Conservation (phyloP, 2,329 filamentous ascomycete genomes). For the Cercospora sp. region DNA sequence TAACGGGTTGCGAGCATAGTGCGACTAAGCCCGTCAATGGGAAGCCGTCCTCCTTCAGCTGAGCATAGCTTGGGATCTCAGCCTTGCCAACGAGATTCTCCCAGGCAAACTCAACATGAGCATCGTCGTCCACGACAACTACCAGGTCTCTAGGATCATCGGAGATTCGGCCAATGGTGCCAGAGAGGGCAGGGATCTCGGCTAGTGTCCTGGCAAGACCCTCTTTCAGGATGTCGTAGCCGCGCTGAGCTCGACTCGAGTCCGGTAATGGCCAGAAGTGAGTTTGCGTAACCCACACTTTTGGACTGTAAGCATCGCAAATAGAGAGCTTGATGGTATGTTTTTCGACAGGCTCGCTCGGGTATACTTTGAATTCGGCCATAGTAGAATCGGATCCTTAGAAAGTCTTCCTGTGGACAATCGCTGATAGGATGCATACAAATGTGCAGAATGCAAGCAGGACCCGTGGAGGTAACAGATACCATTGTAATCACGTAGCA, state of each 20-base stretch:
- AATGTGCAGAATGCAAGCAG: background rate
- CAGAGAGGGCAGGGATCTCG: conserved; percentile 23
- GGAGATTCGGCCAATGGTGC: conserved; percentile 14
- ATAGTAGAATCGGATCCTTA: background rate
- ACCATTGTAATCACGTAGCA: background rate
- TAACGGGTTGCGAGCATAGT: conserved; percentile 13
- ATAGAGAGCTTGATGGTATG: conserved; percentile 22
- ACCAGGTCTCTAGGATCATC: conserved; percentile 21
- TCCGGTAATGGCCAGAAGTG: conserved; percentile 21
- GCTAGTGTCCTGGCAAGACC: conserved; percentile 20
- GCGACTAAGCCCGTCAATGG: conserved; percentile 18
- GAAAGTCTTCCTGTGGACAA: background rate
- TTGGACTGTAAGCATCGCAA: conserved; percentile 24
- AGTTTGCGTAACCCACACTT: conserved; percentile 24
- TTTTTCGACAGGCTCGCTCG: conserved; percentile 8
- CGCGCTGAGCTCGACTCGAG: background rate
- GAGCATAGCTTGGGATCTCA: conserved; percentile 17
- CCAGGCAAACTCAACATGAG: conserved; percentile 20
- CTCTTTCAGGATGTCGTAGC: conserved; percentile 18
- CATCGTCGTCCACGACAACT: conserved; percentile 14
- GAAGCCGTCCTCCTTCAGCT: conserved; percentile 14
- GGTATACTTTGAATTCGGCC: conserved; percentile 12
- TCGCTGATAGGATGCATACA: background rate
- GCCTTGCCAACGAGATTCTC: conserved; percentile 11
- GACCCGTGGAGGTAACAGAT: background rate